Conservation (phyloP, 2,329 filamentous ascomycete genomes). For the Penicillium hesseltinei region DNA sequence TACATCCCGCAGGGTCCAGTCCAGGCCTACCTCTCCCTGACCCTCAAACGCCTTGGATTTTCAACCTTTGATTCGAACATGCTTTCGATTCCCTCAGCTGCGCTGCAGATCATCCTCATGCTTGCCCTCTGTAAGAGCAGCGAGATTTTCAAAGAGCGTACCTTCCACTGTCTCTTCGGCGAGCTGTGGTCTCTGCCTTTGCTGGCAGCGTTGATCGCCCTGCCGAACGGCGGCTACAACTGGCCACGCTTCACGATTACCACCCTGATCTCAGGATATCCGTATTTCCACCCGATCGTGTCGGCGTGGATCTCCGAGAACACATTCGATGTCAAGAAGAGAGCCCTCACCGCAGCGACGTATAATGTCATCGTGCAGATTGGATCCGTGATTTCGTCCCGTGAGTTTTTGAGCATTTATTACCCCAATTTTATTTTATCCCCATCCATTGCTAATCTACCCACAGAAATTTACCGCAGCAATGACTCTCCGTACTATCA, state of each 20-base stretch:
- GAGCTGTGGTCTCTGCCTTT: conserved; percentile 55
- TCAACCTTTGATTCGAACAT: conserved; percentile 62
- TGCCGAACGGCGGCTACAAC: conserved; percentile 35
- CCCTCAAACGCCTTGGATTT: conserved; percentile 58
- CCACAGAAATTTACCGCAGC: neutral
- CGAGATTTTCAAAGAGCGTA: conserved; percentile 53
- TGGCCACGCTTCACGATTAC: neutral
- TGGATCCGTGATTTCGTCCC: neutral
- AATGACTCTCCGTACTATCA: neutral
- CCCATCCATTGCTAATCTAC: neutral
- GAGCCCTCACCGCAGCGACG: neutral
- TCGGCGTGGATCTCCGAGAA: neutral
- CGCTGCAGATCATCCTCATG: neutral
- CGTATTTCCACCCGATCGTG: neutral
- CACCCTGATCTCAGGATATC: neutral
- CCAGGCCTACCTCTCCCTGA: conserved; percentile 58
- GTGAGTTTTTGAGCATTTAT: neutral
- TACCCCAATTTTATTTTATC: too few relatives aligned
- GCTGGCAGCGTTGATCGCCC: conserved; percentile 48
- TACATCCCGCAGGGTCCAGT: conserved; percentile 55
- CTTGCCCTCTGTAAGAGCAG: conserved; percentile 39
- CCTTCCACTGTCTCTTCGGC: conserved; percentile 52
- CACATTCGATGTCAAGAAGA: neutral
- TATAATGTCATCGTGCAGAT: neutral
- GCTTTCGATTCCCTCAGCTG: conserved; percentile 53